Evolutionary conservation across 345 rosid genomes (phyloP).

Genomic region (Carallia pectinifolia): DNA sequence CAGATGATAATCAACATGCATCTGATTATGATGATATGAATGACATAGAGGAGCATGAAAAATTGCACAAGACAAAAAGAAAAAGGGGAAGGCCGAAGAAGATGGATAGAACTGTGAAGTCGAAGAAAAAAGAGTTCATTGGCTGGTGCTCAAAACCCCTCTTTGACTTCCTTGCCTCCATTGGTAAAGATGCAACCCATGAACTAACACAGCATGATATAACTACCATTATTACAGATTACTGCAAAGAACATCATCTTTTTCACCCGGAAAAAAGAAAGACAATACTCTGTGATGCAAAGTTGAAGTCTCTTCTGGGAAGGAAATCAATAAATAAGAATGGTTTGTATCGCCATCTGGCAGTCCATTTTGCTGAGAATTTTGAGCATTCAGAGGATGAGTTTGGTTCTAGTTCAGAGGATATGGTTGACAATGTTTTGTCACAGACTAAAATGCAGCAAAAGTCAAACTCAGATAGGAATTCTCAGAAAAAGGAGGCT

Average conservation of each 20-base stretch:
- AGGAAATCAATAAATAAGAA: constrained; percentile 40
- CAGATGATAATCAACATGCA: constrained; percentile 12
- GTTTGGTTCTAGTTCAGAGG: constrained; percentile 9
- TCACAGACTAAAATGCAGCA: constrained; percentile 18
- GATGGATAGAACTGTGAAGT: constrained; percentile 3
- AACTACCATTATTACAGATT: constrained; percentile 23
- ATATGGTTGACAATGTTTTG: constrained; percentile 3
- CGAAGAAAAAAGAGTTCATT: constrained; percentile 32
- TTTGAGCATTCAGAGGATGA: constrained; percentile 31
- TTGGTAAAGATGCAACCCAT: constrained; percentile 36
- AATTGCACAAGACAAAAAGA: constrained; percentile 15
- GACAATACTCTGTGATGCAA: constrained; percentile 45
- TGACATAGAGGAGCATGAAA: constrained; percentile 2
- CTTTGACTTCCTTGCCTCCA: constrained; percentile 38
- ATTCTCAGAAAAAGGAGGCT: constrained; percentile 24
- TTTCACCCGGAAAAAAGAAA: constrained; percentile 39
- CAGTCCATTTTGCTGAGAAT: constrained; percentile 40
- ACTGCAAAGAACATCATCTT: constrained; percentile 37
- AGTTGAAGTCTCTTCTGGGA: constrained; percentile 37
- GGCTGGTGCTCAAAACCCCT: constrained; percentile 57
- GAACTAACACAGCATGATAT: constrained; percentile 39
- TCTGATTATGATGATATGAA: constrained; percentile 24
- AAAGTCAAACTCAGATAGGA: constrained; percentile 6
- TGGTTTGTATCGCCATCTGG: constrained; percentile 30
- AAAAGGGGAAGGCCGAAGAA: background rate